phyloP scores from a whole-genome alignment of 306 rosid species.

The Rosa chinensis region DNA sequence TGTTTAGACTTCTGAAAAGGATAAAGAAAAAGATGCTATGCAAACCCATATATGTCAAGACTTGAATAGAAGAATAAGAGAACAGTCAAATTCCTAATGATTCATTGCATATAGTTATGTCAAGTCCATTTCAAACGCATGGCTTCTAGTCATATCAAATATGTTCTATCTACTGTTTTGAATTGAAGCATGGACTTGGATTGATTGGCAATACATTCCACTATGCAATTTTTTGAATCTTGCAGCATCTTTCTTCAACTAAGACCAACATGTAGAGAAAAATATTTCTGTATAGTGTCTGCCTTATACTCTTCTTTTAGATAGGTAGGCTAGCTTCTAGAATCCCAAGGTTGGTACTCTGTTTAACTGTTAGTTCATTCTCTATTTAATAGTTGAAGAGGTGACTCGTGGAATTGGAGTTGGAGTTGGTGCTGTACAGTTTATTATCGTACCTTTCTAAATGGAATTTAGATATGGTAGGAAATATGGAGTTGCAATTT shows the following conservation, averaged over 20 bases:
- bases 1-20: background rate
- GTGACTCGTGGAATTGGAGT: background rate
- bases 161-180: background rate
- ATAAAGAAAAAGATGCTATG: background rate
- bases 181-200: background rate
- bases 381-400: background rate
- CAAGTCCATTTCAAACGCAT: background rate
- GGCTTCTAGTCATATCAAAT: background rate
- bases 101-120: background rate
- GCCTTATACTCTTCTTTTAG: background rate
- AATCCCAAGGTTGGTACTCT: background rate
- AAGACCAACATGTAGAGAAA: background rate
- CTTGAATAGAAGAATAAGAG: background rate
- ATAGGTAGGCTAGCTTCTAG: background rate
- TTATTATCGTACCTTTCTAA: background rate
- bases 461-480: background rate
- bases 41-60: background rate
- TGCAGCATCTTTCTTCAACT: background rate
- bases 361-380: background rate
- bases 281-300: background rate
- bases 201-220: background rate
- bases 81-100: background rate
- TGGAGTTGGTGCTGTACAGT: background rate
- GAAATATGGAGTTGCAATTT: background rate
- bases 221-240: background rate